Conservation (phyloP, 2,329 filamentous ascomycete species). For the Coniochaeta sp. region DNA sequence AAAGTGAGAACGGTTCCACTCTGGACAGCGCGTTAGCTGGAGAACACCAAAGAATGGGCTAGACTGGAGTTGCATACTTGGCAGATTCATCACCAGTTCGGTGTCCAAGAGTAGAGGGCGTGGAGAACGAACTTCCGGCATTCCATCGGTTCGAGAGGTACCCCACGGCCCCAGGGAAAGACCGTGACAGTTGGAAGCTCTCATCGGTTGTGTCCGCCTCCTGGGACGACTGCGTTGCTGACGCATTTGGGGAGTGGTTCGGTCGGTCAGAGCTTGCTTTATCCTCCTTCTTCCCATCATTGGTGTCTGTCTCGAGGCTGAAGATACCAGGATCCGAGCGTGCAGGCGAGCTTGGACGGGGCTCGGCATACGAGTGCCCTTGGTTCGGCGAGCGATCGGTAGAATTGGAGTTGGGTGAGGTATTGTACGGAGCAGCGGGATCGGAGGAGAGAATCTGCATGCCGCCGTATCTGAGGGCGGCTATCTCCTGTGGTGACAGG, state of each 20-base stretch:
- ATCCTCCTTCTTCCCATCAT: constrained; percentile 2
- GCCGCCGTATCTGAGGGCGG: constrained; percentile 48
- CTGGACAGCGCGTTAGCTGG: constrained; percentile 21
- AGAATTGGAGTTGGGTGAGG: constrained; percentile 10
- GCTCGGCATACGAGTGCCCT: neutral
- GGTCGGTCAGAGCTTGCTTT: neutral
- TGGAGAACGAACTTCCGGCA: constrained; percentile 41
- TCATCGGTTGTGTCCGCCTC: neutral
- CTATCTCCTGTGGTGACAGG: constrained; percentile 69
- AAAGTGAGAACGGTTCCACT: constrained; percentile 34
- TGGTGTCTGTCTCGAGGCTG: neutral
- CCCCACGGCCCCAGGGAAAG: constrained; percentile 36
- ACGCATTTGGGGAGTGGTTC: neutral
- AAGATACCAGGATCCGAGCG: constrained; percentile 1
- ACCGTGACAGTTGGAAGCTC: constrained; percentile 23
- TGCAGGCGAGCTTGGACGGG: neutral
- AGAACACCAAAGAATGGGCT: neutral
- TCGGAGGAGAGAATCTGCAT: constrained; percentile 45
- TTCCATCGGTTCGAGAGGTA: constrained; percentile 54
- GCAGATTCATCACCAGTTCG: constrained; percentile 32
- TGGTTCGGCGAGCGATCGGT: neutral
- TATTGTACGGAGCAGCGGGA: constrained; percentile 21
- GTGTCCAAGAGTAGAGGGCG: constrained; percentile 33
- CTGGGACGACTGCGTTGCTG: neutral
- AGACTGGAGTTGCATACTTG: constrained; percentile 26